Conservation (phyloP, 169 alveolate species). For the Blepharisma undulans region DNA sequence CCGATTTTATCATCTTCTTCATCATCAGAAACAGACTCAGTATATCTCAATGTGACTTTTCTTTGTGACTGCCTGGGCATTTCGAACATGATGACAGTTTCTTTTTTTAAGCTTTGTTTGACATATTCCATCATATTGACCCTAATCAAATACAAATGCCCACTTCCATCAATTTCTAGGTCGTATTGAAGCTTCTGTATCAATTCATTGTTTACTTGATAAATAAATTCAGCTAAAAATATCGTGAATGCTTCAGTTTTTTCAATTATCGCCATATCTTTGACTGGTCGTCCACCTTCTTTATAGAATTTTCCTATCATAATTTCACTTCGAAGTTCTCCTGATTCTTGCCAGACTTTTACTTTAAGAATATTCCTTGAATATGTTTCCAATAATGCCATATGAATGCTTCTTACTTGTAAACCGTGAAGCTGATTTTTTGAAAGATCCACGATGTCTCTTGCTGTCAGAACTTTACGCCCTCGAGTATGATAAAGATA, state of each 20-base stretch:
- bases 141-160: background rate
- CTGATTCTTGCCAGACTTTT: background rate
- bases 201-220: background rate
- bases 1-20: background rate
- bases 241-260: background rate
- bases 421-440: slow-evolving; percentile 35
- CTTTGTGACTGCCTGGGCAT: background rate
- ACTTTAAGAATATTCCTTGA: background rate
- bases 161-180: background rate
- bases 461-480: background rate
- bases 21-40: background rate
- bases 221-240: background rate
- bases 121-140: background rate
- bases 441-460: slow-evolving; percentile 19
- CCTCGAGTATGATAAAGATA: slow-evolving; percentile 23
- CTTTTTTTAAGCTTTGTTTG: background rate
- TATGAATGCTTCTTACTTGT: slow-evolving; percentile 22
- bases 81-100: background rate
- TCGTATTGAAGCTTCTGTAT: background rate
- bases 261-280: background rate
- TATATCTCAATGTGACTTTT: background rate
- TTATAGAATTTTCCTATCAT: background rate
- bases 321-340: background rate
- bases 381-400: slow-evolving; percentile 1
- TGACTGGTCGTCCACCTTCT: background rate